A percentile compares a stretch with the other conserved stretches of the same genome.
These are phyloP conservation scores for Eutypa lata DNA, from an alignment of 2,329 filamentous ascomycete species.

Conservation along the genomic window DNA sequence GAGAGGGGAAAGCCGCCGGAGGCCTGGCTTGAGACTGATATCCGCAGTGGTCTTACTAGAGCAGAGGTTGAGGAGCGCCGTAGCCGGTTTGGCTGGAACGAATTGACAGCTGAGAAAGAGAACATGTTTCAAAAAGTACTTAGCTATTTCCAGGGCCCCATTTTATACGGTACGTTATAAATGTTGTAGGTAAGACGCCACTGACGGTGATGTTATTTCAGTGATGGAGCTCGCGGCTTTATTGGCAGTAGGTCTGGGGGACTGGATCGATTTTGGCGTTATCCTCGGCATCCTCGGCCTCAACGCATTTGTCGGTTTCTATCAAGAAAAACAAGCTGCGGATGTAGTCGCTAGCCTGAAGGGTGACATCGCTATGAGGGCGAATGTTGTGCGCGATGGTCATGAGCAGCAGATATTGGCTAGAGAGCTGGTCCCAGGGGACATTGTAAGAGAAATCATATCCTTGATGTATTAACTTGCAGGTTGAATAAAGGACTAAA, in stretches of 20 bases:
- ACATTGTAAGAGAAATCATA: constrained; percentile 63
- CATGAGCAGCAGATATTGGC: constrained; percentile 67
- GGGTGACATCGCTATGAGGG: constrained; percentile 76
- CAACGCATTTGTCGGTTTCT: constrained; percentile 75
- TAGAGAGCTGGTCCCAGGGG: constrained; percentile 72
- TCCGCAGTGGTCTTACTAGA: constrained; percentile 55
- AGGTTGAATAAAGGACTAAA: too few species aligned
- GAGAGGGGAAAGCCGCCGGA: constrained; percentile 49
- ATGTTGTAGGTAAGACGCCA: constrained; percentile 20
- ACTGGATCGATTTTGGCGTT: constrained; percentile 77
- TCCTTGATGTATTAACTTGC: too few species aligned
- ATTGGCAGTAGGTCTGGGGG: constrained; percentile 68
- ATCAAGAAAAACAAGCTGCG: constrained; percentile 77
- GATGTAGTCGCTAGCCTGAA: constrained; percentile 73
- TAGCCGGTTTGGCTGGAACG: constrained; percentile 65
- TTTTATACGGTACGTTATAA: constrained; percentile 63
- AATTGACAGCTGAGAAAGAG: constrained; percentile 67
- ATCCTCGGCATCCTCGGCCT: constrained; percentile 73
- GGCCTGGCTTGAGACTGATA: constrained; percentile 64
- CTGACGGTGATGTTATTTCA: constrained; percentile 26
- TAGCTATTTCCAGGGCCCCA: constrained; percentile 69
- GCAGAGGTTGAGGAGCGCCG: constrained; percentile 58
- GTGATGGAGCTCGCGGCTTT: constrained; percentile 77
- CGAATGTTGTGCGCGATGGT: constrained; percentile 65
- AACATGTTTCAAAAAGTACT: constrained; percentile 69